Evolutionary conservation across 306 rosid species (phyloP).

Genomic region (cucumber (Cucumis sativus)): DNA sequence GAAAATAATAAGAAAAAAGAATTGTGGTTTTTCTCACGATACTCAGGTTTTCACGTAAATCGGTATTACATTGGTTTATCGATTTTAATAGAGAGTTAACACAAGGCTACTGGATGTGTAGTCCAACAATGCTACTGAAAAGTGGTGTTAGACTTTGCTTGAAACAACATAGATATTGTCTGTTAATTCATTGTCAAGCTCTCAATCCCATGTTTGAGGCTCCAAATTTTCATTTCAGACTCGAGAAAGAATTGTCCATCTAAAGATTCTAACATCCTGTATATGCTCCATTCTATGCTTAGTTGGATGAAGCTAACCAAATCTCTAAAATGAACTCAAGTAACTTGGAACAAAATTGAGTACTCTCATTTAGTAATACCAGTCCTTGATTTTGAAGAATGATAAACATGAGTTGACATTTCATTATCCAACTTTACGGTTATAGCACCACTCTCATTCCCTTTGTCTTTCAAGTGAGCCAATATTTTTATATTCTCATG

Average conservation of each 20-base stretch:
- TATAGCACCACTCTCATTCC: constrained; percentile 46
- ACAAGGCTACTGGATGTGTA: too few species aligned
- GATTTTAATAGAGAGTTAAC: too few species aligned
- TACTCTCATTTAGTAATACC: constrained; percentile 59
- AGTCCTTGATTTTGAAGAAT: constrained; percentile 79
- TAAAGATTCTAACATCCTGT: constrained; percentile 26
- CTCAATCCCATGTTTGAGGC: constrained; percentile 58
- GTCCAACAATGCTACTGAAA: constrained; percentile 2
- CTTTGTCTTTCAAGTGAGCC: constrained; percentile 57
- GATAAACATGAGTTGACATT: constrained; percentile 45
- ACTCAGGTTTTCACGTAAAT: too few species aligned
- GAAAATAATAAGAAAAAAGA: too few species aligned
- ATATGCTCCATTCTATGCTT: constrained; percentile 19
- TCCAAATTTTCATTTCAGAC: constrained; percentile 61
- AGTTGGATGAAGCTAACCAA: constrained; percentile 25
- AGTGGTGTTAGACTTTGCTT: constrained; percentile 47
- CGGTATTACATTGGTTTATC: too few species aligned
- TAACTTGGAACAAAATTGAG: constrained; percentile 46
- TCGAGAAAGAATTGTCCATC: constrained; percentile 53
- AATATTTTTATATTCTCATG: constrained; percentile 66
- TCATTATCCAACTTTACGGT: constrained; percentile 70
- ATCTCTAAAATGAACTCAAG: constrained; percentile 50
- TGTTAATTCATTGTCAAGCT: constrained; percentile 66
- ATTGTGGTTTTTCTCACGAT: too few species aligned
- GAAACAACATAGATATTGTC: constrained; percentile 54